Evolutionary conservation across 2,329 filamentous ascomycete genomes (phyloP).

Genomic region (Hypoxylon sp.): DNA sequence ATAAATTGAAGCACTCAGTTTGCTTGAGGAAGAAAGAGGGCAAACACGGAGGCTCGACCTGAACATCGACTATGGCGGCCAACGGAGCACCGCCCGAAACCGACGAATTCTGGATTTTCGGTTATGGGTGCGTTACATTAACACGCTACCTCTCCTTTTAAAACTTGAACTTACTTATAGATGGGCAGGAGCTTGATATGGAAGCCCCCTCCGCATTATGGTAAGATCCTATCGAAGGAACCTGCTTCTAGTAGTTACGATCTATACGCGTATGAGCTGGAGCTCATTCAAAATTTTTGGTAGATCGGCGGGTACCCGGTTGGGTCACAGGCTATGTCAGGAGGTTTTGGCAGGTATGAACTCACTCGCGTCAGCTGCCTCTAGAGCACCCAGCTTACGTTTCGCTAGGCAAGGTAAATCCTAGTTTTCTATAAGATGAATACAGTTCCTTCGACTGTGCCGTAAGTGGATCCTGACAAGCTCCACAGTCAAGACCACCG

Average conservation of each 20-base stretch:
- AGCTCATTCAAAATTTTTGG: constrained; percentile 16
- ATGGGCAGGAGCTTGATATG: constrained; percentile 86
- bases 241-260: background rate
- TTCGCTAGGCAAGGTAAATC: constrained; percentile 47
- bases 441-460: too few relatives aligned
- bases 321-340: constrained; percentile 95
- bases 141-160: background rate
- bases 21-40: background rate
- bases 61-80: constrained; percentile 36
- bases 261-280: background rate
- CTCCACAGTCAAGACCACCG: constrained; percentile 86
- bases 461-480: background rate
- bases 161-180: constrained; percentile 22
- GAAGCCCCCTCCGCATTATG: constrained; percentile 97
- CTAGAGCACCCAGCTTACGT: constrained; percentile 14
- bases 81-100: constrained; percentile 55
- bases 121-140: constrained; percentile 80
- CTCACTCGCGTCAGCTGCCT: background rate
- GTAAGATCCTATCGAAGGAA: constrained; percentile 63
- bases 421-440: too few relatives aligned
- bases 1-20: background rate
- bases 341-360: constrained; percentile 92
- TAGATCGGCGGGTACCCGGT: constrained; percentile 86
- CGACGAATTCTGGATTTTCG: constrained; percentile 93
- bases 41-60: background rate